Percentiles rank a stretch among this genome's conserved stretches.
Conservation (phyloP, 1,284 basidiomycete genomes). For the Apiotrichum gamsii region DNA sequence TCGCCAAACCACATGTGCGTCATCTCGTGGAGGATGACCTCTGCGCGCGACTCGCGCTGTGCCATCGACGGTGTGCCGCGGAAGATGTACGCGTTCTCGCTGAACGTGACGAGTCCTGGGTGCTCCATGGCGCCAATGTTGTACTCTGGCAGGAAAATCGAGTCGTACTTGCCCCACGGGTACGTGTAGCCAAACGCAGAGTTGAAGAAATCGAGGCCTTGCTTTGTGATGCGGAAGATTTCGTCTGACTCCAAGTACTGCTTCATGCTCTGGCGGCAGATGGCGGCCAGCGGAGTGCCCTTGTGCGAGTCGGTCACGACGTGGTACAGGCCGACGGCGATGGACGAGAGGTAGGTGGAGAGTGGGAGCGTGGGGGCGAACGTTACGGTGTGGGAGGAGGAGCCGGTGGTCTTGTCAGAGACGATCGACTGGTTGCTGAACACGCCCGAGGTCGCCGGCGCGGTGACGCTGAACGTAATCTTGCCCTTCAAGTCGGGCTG, state of each 20-base stretch:
- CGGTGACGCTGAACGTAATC: slow-evolving; percentile 4
- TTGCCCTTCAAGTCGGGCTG: slow-evolving; percentile 11
- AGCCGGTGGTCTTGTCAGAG: background rate
- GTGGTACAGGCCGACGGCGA: slow-evolving; percentile 9
- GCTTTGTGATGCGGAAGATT: slow-evolving; percentile 8
- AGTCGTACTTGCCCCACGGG: slow-evolving; percentile 13
- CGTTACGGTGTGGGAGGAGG: background rate
- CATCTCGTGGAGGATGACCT: slow-evolving; percentile 10
- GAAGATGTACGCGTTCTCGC: slow-evolving; percentile 9
- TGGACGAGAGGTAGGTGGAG: slow-evolving; percentile 6
- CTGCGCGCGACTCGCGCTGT: slow-evolving; percentile 4
- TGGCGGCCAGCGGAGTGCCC: slow-evolving; percentile 1
- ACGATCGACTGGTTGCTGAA: slow-evolving; percentile 10
- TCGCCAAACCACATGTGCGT: slow-evolving; percentile 12
- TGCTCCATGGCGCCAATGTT: slow-evolving; percentile 14
- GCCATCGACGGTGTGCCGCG: slow-evolving; percentile 3
- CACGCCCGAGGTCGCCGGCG: background rate
- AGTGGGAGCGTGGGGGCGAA: slow-evolving; percentile 6
- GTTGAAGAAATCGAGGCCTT: slow-evolving; percentile 7
- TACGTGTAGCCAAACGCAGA: slow-evolving; percentile 5
- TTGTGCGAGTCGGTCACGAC: background rate
- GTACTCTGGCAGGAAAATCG: slow-evolving; percentile 13
- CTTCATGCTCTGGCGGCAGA: slow-evolving; percentile 7
- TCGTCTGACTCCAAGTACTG: slow-evolving; percentile 8
- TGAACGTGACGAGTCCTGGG: slow-evolving; percentile 8